Base-by-base conservation (phyloP, 768 basidiomycete species). In the Amanita muscaria region DNA sequence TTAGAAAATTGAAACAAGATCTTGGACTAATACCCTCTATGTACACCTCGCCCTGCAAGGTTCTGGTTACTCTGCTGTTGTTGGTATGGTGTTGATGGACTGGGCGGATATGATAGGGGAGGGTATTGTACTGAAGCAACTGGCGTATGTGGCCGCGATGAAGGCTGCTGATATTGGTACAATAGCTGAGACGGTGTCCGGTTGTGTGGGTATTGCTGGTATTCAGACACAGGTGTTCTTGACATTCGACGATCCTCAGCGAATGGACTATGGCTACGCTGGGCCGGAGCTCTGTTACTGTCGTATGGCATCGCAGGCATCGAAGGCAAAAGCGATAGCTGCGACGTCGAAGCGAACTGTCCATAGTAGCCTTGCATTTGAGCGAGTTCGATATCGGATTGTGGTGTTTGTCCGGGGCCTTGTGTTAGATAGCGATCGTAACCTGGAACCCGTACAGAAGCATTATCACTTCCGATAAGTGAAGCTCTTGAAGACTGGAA, bases 361-460 rank as follows among this genome's bases (percentile, higher is more conserved):
- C 63, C 48, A 50, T 52, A 47, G 53, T 53, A 43, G 66, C 63
- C n/a, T 46, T 81, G 77, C 42, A 85, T 59, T 14, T 70, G 69
- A 2, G 71, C 57, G 47, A 87, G 66, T 57, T 87, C 84, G 30
- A 72, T 69, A 21, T 71, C 69, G 8, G 54, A 58, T 41, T 53
- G 53, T 19, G 44, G 54, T 35, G 58, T 57, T 8, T n/a, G n/a
- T n/a, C n/a, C n/a, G n/a, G 76, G 68, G 6, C 76, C 74, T 18
- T 67, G 64, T 15, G 65, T 59, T n/a, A 81, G 64, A 56, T 86
- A 88, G 8, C 61, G 62, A 23, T 80, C 76, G 54, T 78, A 83
- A 11, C 69, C 74, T 14, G 9, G 69, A 69, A 10, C 59, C 55
- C 52, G 56, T 27, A 30, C 14, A 18, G 36, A 39, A 6, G 23